Evolutionary conservation across 1,284 basidiomycete genomes (phyloP), one percentile per base, ranked within the genome.

Genomic region (Schizophyllum commune): DNA sequence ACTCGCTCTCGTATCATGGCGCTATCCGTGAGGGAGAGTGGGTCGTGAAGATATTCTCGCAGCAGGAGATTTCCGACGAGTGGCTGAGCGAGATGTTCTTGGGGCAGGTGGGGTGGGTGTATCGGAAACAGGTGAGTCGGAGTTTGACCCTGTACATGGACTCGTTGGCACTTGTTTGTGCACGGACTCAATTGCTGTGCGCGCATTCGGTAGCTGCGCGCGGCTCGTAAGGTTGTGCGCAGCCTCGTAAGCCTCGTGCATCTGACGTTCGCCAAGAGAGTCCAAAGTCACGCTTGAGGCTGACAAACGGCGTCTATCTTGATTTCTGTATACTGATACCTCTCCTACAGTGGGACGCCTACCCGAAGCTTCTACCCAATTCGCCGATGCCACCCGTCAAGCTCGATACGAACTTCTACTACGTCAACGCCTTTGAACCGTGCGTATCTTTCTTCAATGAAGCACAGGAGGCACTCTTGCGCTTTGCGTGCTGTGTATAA

Each of bases 381-480:
- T 71, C 74, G 1, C 69, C 70, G 8, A 96, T 91, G 75, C 86
- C 94, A 17, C 86, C 91, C 0, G 78, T 95, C 59, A 85, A 86
- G 70, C 81, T 94, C 2, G 86, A 86, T 61, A 76, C 81, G 56
- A 88, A 89, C 2, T 77, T 98, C 59, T 95, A 91, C 77, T 96
- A 96, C 69, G 86, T 95, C 55, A 96, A 95, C 65, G 84, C 92
- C 0, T 89, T 96, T 67, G 94, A 98, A 75, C 86, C 88, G 79
- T 88, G 74, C 72, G 84, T 83, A 11, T 66, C 63, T 11, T 27
- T 66, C 63, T 11, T 27, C 19, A 22, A 27, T 5, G 27, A 27
- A 27, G 27, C 27, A 27, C 27, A 27, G 27, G 27, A 27, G 27
- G 5, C 27, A 5, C 27, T 27, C 27, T 27, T 27, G 27, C 27